phyloP scores from a whole-genome alignment of 345 rosid genomes.

The Microcos paniculata region DNA sequence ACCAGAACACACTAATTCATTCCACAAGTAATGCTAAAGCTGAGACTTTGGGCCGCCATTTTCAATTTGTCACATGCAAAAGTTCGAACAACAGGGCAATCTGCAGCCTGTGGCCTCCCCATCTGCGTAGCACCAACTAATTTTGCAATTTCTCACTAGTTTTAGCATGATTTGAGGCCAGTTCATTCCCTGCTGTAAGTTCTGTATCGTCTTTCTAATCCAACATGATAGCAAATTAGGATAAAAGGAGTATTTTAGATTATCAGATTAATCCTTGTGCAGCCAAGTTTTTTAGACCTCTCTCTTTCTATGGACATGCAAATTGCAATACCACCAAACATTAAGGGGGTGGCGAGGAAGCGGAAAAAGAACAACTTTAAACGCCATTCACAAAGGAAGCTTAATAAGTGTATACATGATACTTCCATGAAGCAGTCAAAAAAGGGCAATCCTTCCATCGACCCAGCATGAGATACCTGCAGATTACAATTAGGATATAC shows the following conservation, averaged over 20 bases:
- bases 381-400: constrained; percentile 7
- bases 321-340: background rate
- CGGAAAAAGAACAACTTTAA: background rate
- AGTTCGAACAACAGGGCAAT: background rate
- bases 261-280: background rate
- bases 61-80: background rate
- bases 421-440: constrained; percentile 63
- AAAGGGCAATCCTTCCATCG: constrained; percentile 62
- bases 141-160: background rate
- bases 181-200: background rate
- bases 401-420: constrained; percentile 50
- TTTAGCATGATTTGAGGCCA: background rate
- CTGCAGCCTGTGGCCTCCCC: background rate
- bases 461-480: constrained; percentile 83
- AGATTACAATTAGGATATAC: constrained; percentile 21
- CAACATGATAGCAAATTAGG: background rate
- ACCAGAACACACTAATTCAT: background rate
- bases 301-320: background rate
- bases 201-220: background rate
- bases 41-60: background rate
- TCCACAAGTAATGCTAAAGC: background rate
- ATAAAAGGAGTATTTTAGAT: background rate
- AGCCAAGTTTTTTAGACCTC: background rate
- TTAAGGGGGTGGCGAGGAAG: background rate
- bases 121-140: background rate